Evolutionary conservation across 1,284 basidiomycete genomes (phyloP).

Genomic region (Ustilago nuda): DNA sequence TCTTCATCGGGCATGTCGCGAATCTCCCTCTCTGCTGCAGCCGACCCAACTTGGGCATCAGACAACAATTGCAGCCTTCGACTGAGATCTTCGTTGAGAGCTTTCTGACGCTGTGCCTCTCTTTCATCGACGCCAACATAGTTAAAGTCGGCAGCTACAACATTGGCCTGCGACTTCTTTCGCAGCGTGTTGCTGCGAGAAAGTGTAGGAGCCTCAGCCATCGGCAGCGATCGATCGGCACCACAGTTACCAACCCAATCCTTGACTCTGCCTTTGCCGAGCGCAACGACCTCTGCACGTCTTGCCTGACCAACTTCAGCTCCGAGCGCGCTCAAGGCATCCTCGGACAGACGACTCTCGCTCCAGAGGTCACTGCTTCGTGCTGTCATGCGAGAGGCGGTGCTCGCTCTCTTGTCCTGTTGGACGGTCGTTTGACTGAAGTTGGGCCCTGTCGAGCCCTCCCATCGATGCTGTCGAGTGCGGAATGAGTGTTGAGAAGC

Average conservation of each 20-base stretch:
- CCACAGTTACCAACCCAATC: constrained; percentile 44
- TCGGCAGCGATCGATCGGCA: constrained; percentile 21
- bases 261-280: constrained; percentile 49
- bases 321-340: constrained; percentile 47
- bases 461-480: constrained; percentile 27
- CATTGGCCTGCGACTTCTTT: constrained; percentile 13
- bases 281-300: constrained; percentile 42
- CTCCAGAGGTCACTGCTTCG: constrained; percentile 48
- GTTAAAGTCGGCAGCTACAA: not conserved
- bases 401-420: constrained; percentile 25
- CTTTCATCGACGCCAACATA: not conserved
- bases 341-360: constrained; percentile 41
- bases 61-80: constrained; percentile 25
- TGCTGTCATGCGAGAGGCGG: constrained; percentile 34
- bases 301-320: constrained; percentile 51
- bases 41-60: constrained; percentile 15
- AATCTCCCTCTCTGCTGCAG: constrained; percentile 5
- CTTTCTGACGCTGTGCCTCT: constrained; percentile 26
- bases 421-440: constrained; percentile 30
- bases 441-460: constrained; percentile 17
- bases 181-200: constrained; percentile 45
- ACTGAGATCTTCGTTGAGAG: constrained; percentile 27
- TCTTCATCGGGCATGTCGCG: constrained; percentile 22
- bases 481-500: constrained; percentile 25
- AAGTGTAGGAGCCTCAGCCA: constrained; percentile 33